Evolutionary conservation across 257 asterid species (phyloP).

Genomic region (Hygrophila difformis): DNA sequence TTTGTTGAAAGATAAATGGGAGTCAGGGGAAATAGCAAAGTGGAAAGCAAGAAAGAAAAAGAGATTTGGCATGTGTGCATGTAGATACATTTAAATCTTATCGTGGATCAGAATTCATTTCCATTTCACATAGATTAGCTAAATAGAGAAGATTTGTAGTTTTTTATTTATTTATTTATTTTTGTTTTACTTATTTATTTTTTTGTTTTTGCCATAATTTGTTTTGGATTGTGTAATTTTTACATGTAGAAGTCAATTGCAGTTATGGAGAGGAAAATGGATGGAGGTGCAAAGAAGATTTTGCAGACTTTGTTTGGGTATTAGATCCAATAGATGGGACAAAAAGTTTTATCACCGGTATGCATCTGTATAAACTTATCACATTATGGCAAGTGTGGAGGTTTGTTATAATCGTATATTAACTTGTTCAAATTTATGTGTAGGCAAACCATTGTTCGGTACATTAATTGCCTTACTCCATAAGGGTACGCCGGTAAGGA

Average conservation of each 20-base stretch:
- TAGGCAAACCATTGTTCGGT: constrained; percentile 95
- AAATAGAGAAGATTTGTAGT: too few species aligned
- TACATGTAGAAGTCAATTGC: constrained; percentile 14
- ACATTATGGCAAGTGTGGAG: constrained; percentile 5
- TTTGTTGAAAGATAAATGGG: too few species aligned
- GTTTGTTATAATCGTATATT: constrained; percentile 10
- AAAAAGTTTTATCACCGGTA: constrained; percentile 93
- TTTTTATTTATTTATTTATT: too few species aligned
- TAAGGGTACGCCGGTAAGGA: constrained; percentile 85
- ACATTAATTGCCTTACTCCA: constrained; percentile 78
- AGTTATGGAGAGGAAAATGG: constrained; percentile 96
- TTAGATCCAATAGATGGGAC: constrained; percentile 98
- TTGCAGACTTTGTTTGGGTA: constrained; percentile 87
- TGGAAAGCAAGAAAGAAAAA: too few species aligned
- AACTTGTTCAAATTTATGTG: constrained; percentile 5
- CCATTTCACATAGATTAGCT: not conserved
- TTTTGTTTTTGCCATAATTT: not conserved
- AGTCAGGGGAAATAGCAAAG: too few species aligned
- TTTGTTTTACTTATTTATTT: too few species aligned
- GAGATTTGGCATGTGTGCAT: not conserved
- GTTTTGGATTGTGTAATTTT: not conserved
- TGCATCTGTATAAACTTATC: not conserved
- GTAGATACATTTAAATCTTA: not conserved
- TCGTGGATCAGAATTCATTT: constrained; percentile 2
- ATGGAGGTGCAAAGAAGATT: constrained; percentile 64